Evolutionary conservation across 805 yeast species (phyloP).

Genomic region (Wickerhamiella qilinensis): DNA sequence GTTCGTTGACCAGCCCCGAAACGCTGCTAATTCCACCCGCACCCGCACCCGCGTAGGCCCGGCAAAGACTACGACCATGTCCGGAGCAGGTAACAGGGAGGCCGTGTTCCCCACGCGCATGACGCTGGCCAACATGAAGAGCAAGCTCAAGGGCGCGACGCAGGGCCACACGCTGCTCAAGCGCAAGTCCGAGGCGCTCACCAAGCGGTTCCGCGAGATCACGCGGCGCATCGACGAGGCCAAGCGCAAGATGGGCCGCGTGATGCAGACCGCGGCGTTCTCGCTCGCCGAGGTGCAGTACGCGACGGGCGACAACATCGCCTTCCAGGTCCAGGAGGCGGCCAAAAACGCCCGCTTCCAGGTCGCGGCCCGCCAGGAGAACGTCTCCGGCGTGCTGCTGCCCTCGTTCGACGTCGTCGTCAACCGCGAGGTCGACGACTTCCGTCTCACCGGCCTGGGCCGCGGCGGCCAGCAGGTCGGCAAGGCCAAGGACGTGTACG

Average conservation of each 20-base stretch:
- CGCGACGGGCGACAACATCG: conserved; percentile 93
- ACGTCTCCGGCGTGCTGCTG: conserved; percentile 86
- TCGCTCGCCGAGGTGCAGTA: conserved; percentile 93
- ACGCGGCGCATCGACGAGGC: conserved; percentile 89
- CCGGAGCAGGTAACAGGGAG: conserved; percentile 65
- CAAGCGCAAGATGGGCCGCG: conserved; percentile 93
- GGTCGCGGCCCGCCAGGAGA: conserved; percentile 83
- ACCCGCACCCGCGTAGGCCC: too few relatives aligned
- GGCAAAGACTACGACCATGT: too few relatives aligned
- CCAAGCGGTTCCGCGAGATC: conserved; percentile 90
- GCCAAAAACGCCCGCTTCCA: conserved; percentile 78
- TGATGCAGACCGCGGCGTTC: conserved; percentile 96
- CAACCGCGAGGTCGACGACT: conserved; percentile 77
- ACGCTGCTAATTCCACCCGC: too few relatives aligned
- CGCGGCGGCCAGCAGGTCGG: conserved; percentile 98
- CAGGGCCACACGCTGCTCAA: conserved; percentile 88
- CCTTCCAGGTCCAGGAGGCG: conserved; percentile 89
- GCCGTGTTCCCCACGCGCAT: conserved; percentile 95
- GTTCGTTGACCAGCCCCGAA: too few relatives aligned
- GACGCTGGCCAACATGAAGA: conserved; percentile 91
- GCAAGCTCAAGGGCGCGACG: conserved; percentile 91
- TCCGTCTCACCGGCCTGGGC: conserved; percentile 91
- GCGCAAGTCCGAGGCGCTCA: conserved; percentile 92
- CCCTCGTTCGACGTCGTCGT: conserved; percentile 83
- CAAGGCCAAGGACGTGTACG: conserved; percentile 81